Conservation (phyloP, 225 moss, liverwort and hornwort species). For the Anthoceros angustus region DNA sequence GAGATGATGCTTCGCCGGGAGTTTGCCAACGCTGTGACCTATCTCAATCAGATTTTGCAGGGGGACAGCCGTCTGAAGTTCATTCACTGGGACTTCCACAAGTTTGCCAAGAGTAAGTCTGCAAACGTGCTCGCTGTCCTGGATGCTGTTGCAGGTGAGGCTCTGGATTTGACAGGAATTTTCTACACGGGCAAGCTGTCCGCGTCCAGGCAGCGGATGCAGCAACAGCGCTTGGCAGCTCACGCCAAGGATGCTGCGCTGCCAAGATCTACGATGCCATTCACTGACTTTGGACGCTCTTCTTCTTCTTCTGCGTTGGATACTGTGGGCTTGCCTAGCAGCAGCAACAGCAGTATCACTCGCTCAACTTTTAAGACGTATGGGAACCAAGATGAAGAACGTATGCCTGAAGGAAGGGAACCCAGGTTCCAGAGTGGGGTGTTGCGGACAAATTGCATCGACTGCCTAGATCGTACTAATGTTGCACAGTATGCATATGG, state of each 20-base stretch:
- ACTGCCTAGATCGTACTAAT: slow-evolving; percentile 91
- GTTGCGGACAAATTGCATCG: slow-evolving; percentile 84
- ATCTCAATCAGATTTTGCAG: slow-evolving; percentile 45
- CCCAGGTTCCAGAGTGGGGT: slow-evolving; percentile 72
- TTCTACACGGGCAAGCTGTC: slow-evolving; percentile 67
- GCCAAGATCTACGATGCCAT: background rate
- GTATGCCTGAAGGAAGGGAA: slow-evolving; percentile 30
- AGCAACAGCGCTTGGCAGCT: slow-evolving; percentile 32
- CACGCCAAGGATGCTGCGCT: slow-evolving; percentile 30
- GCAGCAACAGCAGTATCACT: slow-evolving; percentile 15
- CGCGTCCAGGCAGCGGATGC: slow-evolving; percentile 36
- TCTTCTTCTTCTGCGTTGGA: slow-evolving; percentile 32
- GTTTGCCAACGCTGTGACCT: slow-evolving; percentile 68
- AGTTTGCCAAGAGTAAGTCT: slow-evolving; percentile 74
- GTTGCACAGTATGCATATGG: slow-evolving; percentile 88
- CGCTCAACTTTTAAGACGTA: slow-evolving; percentile 16
- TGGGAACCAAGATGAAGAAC: slow-evolving; percentile 39
- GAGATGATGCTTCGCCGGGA: slow-evolving; percentile 95
- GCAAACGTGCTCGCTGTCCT: slow-evolving; percentile 76
- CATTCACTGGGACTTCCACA: slow-evolving; percentile 94
- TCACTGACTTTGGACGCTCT: background rate
- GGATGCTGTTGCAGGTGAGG: slow-evolving; percentile 67
- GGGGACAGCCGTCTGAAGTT: slow-evolving; percentile 45
- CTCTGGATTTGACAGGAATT: slow-evolving; percentile 75
- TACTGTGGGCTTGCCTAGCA: slow-evolving; percentile 33